These are phyloP conservation scores for Naumovozyma baii DNA, from an alignment of 805 yeast species.

Conservation along the genomic window DNA sequence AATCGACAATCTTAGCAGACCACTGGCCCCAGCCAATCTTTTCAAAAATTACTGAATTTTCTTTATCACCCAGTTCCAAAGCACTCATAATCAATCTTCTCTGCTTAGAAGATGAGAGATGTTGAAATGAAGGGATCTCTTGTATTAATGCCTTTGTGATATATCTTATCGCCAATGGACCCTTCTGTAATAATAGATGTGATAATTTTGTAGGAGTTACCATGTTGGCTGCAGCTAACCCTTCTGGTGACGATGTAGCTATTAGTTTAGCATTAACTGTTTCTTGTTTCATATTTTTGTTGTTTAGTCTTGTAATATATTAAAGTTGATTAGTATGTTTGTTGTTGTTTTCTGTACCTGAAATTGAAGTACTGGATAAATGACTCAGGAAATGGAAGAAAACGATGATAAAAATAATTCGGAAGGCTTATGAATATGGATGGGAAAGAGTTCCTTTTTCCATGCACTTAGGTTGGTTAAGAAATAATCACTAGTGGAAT, in stretches of 20 bases:
- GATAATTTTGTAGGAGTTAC: slow-evolving; percentile 77
- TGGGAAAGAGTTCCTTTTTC: too few species aligned
- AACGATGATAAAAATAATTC: too few species aligned
- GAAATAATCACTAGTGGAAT: too few species aligned
- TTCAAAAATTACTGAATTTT: slow-evolving; percentile 56
- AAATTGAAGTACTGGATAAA: too few species aligned
- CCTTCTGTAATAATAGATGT: slow-evolving; percentile 54
- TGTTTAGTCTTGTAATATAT: not conserved
- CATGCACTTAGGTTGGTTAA: too few species aligned
- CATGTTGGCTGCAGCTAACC: slow-evolving; percentile 75
- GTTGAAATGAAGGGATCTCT: slow-evolving; percentile 72
- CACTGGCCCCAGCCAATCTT: slow-evolving; percentile 98
- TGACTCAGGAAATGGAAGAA: too few species aligned
- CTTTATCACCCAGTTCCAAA: slow-evolving; percentile 59
- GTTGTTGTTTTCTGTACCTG: too few species aligned
- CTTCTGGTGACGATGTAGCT: slow-evolving; percentile 78
- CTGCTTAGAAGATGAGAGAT: slow-evolving; percentile 76
- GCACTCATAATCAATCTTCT: slow-evolving; percentile 84
- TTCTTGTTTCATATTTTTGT: not conserved
- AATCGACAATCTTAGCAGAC: slow-evolving; percentile 50
- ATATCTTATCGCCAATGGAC: slow-evolving; percentile 86
- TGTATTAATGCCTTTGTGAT: slow-evolving; percentile 68
- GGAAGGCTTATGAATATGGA: too few species aligned
- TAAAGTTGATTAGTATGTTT: too few species aligned
- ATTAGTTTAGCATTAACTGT: slow-evolving; percentile 21